phyloP scores from a whole-genome alignment of 2,329 filamentous ascomycete genomes.

The Thelonectria discophora region DNA sequence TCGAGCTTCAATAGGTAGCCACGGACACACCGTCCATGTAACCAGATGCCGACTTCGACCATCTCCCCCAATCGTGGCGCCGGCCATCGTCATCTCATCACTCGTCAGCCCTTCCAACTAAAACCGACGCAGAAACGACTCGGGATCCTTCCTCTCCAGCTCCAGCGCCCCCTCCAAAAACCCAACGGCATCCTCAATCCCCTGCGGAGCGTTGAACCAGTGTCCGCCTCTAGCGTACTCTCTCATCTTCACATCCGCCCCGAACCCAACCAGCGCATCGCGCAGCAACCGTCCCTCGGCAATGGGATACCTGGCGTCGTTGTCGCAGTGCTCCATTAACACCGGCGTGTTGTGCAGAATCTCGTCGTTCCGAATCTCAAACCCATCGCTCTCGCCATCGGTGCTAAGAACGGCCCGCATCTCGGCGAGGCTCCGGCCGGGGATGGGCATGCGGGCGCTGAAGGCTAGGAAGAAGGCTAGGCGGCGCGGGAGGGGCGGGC shows the following conservation, averaged over 20 bases:
- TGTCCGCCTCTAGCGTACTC: constrained; percentile 55
- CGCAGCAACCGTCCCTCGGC: constrained; percentile 48
- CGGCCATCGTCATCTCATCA: not conserved
- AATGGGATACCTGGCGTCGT: constrained; percentile 53
- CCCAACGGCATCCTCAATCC: constrained; percentile 52
- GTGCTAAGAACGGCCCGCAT: constrained; percentile 47
- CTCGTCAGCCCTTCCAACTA: not conserved
- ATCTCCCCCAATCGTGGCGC: not conserved
- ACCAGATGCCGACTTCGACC: not conserved
- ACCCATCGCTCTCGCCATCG: constrained; percentile 23
- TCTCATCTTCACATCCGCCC: constrained; percentile 50
- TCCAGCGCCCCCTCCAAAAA: constrained; percentile 42
- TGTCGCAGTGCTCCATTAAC: constrained; percentile 54
- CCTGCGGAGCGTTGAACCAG: constrained; percentile 55
- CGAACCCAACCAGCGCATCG: constrained; percentile 48
- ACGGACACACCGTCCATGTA: not conserved
- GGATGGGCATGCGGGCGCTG: constrained; percentile 49
- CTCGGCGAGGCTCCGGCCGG: constrained; percentile 40
- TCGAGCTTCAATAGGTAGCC: not conserved
- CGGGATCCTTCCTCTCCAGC: not conserved
- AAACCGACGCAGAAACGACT: not conserved
- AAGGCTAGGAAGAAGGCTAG: constrained; percentile 50
- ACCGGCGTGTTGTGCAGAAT: constrained; percentile 52
- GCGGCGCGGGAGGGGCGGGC: not conserved
- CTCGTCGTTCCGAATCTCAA: constrained; percentile 32